Evolutionary conservation across 257 asterid genomes (phyloP), one percentile per base, ranked within the genome.

Genomic region (Solanum microdontum): DNA sequence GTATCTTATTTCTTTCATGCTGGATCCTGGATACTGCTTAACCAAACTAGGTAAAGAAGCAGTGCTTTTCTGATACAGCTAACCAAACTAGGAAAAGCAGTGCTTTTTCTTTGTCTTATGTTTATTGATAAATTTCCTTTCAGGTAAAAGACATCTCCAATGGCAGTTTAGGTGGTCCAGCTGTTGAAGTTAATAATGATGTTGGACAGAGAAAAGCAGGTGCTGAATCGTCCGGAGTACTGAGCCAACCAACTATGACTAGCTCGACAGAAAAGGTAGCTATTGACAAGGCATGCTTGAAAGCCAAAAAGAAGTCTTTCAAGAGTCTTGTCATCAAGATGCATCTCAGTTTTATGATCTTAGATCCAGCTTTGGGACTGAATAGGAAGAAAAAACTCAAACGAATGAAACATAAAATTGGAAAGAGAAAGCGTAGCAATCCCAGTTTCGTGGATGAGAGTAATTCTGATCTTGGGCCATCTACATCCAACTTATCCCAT

Each of bases 341-440:
- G 91, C 89, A 89, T 7, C 92, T 94, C 83, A 92, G 98, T 92
- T 92, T 95, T 91, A 88, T 95, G 84, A 89, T 97, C 87, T 93
- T 95, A 62, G 93, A 95, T 82, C 91, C 82, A 17, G 88, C 93
- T 76, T 90, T 93, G 30, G 88, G 87, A 90, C 55, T 87, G 87
- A 88, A 33, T 45, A 94, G 92, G 90, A 95, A 90, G 90, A 95
- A 90, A 86, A 89, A 88, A 88, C 90, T 48, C 85, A 92, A 89
- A 88, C 87, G 87, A 86, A 89, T 88, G 58, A 91, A 88, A 84
- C 88, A 12, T 36, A 70, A 21, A 77, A 87, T 86, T 90, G 12
- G 68, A 72, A 85, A 62, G 87, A 88, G 85, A 83, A 84, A 88
- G 86, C 82, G 90, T 55, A 23, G 69, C n/a, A 17, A 13, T 69